These are phyloP conservation scores for Pseudozyma sp. DNA, from an alignment of 1,284 basidiomycete species.

Conservation along the genomic window DNA sequence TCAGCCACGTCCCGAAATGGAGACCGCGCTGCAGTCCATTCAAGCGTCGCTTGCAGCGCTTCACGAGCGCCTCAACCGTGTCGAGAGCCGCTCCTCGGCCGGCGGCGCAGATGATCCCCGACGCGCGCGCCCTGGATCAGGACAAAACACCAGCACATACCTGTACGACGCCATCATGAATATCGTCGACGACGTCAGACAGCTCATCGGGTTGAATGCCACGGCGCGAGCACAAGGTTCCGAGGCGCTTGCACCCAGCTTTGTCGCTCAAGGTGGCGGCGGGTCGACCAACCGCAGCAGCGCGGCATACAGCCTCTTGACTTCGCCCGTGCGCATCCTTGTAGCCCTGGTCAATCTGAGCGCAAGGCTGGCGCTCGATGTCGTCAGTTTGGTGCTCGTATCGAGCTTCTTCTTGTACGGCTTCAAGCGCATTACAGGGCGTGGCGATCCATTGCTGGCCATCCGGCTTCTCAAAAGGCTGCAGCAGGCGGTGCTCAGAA, in stretches of 20 bases:
- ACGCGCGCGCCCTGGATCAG: constrained; percentile 13
- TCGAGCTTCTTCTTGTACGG: constrained; percentile 51
- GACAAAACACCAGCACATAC: constrained; percentile 11
- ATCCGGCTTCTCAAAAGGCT: constrained; percentile 37
- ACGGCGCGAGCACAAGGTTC: constrained; percentile 22
- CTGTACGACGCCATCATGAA: constrained; percentile 37
- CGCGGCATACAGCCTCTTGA: constrained; percentile 31
- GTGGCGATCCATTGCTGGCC: constrained; percentile 60
- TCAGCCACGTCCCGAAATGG: constrained; percentile 51
- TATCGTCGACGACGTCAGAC: constrained; percentile 35
- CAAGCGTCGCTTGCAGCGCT: constrained; percentile 90
- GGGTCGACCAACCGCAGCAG: constrained; percentile 12
- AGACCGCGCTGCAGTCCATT: constrained; percentile 76
- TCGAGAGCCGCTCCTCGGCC: constrained; percentile 42
- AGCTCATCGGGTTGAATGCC: constrained; percentile 34
- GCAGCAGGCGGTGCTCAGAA: constrained; percentile 32
- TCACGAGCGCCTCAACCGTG: constrained; percentile 78
- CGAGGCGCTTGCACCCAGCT: constrained; percentile 45
- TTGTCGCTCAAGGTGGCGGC: constrained; percentile 38
- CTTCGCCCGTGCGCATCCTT: constrained; percentile 40
- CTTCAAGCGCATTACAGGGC: constrained; percentile 53
- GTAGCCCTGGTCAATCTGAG: constrained; percentile 54
- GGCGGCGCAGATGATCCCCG: constrained; percentile 30
- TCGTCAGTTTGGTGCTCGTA: constrained; percentile 56
- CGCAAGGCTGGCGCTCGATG: constrained; percentile 58